These are phyloP conservation scores for Pouteria campechiana DNA, from an alignment of 179 eudicot genomes.

Conservation along the genomic window DNA sequence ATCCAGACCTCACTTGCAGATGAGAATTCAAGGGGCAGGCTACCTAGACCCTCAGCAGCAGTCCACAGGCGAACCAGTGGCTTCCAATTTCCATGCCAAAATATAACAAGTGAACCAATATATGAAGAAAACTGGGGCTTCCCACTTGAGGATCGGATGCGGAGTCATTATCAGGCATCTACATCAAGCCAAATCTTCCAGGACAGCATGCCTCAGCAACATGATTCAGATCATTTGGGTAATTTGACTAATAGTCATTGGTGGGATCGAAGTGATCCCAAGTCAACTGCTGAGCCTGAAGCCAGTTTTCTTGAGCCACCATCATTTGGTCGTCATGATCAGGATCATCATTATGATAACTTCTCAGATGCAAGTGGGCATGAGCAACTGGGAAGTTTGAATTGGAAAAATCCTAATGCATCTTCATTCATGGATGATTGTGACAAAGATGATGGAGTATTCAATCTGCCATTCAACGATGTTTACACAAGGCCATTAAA, in stretches of 20 bases:
- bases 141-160: constrained; percentile 24
- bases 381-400: constrained; percentile 33
- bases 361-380: constrained; percentile 31
- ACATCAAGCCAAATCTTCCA: constrained; percentile 48
- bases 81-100: constrained; percentile 31
- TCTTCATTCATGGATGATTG: constrained; percentile 31
- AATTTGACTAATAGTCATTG: constrained; percentile 40
- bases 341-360: constrained; percentile 12
- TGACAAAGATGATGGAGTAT: constrained; percentile 37
- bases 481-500: constrained; percentile 35
- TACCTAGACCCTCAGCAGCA: constrained; percentile 16
- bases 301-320: constrained; percentile 69
- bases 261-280: constrained; percentile 54
- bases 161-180: constrained; percentile 49
- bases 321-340: constrained; percentile 18
- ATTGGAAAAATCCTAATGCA: constrained; percentile 38
- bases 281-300: constrained; percentile 9
- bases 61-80: constrained; percentile 21
- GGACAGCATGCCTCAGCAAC: constrained; percentile 32
- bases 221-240: constrained; percentile 14
- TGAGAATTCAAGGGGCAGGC: constrained; percentile 7
- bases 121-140: constrained; percentile 37
- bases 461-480: constrained; percentile 76
- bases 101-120: constrained; percentile 3
- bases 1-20: constrained; percentile 29